Percentiles rank a stretch among this genome's conserved stretches.
Conservation (phyloP, 1,284 basidiomycete species). For the Austropuccinia psidii region DNA sequence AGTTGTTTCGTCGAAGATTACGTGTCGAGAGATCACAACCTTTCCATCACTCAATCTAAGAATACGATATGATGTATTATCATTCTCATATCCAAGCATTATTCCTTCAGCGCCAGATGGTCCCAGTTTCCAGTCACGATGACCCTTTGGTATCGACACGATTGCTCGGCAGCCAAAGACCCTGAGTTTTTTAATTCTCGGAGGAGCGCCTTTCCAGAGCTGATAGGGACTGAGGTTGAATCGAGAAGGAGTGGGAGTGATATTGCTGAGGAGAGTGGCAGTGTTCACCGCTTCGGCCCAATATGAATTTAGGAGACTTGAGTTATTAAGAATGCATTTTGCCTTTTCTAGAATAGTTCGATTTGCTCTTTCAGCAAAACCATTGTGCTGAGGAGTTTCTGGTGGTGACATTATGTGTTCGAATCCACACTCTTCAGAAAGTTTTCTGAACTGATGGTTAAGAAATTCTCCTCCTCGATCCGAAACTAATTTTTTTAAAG, state of each 20-base stretch:
- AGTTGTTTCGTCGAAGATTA: too few species aligned
- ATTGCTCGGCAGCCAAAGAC: not conserved
- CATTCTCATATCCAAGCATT: too few species aligned
- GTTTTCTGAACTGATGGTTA: conserved; percentile 41
- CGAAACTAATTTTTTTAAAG: not conserved
- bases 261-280: conserved; percentile 47
- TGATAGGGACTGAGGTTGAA: not conserved
- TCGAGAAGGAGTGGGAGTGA: conserved; percentile 37
- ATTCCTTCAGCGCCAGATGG: too few species aligned
- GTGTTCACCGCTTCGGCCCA: conserved; percentile 48
- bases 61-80: too few species aligned
- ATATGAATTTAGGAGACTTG: conserved; percentile 43
- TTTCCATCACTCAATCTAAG: too few species aligned
- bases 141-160: not conserved
- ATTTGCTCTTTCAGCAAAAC: conserved; percentile 45
- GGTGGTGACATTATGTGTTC: conserved; percentile 46
- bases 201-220: not conserved
- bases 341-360: conserved; percentile 44
- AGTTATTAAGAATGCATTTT: conserved; percentile 42
- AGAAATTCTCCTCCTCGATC: conserved; percentile 48
- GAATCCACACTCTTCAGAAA: conserved; percentile 45
- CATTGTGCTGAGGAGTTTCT: conserved; percentile 48
- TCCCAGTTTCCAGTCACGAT: too few species aligned
- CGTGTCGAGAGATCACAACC: too few species aligned
- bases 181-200: not conserved